These are phyloP conservation scores for Arthrinium phaeospermum DNA, from an alignment of 2,329 filamentous ascomycete genomes.

Conservation along the genomic window DNA sequence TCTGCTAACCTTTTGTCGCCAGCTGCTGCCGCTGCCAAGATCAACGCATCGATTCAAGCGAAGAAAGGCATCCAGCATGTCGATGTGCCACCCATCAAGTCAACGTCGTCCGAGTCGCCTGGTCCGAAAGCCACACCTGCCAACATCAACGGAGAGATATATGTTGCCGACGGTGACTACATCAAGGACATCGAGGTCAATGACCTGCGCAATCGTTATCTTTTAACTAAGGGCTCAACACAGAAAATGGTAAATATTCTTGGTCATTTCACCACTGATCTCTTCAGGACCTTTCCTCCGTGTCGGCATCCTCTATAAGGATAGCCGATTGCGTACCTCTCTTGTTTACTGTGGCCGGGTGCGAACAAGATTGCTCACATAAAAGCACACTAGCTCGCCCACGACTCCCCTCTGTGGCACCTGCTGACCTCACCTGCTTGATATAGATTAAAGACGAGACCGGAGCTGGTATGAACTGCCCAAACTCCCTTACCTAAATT, in stretches of 20 bases:
- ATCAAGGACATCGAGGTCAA: conserved; percentile 99
- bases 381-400: conserved; percentile 68
- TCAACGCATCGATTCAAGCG: conserved; percentile 82
- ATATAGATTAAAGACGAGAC: conserved; percentile 99
- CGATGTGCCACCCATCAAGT: conserved; percentile 82
- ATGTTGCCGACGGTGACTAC: conserved; percentile 94
- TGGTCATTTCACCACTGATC: conserved; percentile 69
- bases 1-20: conserved; percentile 29
- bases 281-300: conserved; percentile 46
- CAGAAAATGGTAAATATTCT: conserved; percentile 98
- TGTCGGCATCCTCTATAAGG: conserved; percentile 27
- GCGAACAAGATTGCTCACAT: conserved; percentile 73
- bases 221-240: conserved; percentile 93
- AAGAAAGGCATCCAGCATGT: conserved; percentile 91
- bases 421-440: conserved; percentile 91
- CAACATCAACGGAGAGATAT: conserved; percentile 84
- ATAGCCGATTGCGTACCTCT: conserved; percentile 40
- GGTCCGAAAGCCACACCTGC: conserved; percentile 46
- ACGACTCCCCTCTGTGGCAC: conserved; percentile 75
- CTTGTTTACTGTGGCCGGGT: conserved; percentile 50
- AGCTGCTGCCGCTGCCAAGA: conserved; percentile 88
- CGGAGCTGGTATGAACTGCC: conserved; percentile 93
- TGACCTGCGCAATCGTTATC: conserved; percentile 94
- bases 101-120: conserved; percentile 53
- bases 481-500: conserved; percentile 51